Evolutionary conservation across 768 basidiomycete genomes (phyloP), one percentile per base, ranked within the genome.

Genomic region (Mrakia frigida): DNA sequence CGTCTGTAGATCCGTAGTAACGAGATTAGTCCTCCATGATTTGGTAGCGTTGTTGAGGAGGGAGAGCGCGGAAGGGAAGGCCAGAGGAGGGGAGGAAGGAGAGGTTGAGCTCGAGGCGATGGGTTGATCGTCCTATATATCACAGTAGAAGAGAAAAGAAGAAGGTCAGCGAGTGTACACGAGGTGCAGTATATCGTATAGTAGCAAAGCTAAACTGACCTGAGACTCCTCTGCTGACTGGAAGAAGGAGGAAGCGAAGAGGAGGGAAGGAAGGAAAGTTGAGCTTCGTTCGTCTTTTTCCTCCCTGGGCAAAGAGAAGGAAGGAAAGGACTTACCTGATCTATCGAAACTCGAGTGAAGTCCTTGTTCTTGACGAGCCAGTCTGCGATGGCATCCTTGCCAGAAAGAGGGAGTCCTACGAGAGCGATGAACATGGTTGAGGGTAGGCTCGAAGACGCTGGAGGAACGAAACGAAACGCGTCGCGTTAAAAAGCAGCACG

Each of bases 11-110:
- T 92, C 91, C 5, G 81, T 84, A 0, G 94, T 96, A 41, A 98
- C 93, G 80, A 90, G 93, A 80, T 92, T 85, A 10, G 85, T 82
- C 61, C 86, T 87, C 96, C 96, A 99, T 79, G 91, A 87, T 78
- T 85, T 86, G 0, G 97, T 98, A 25, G 90, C 90, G 81, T 90
- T 87, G 78, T 88, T 86, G 63, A 98, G 86, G 61, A 98, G 83
- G 11, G 87, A 85, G 18, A 83, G 79, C 2, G 89, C 82, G 13
- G 86, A 86, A 9, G 82, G 89, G 91, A 82, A 84, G 35, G 59
- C 80, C n/a, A 72, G 74, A 46, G 77, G 56, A 14, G 74, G 60
- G 13, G 46, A 50, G 23, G 46, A 43, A 0, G 37, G 25, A 25
- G 74, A 67, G 37, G 70, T 37, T 37, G 67, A 31, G 35, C 35